Evolutionary conservation across 2,329 filamentous ascomycete genomes (phyloP).

Genomic region (Helotiales sp.): DNA sequence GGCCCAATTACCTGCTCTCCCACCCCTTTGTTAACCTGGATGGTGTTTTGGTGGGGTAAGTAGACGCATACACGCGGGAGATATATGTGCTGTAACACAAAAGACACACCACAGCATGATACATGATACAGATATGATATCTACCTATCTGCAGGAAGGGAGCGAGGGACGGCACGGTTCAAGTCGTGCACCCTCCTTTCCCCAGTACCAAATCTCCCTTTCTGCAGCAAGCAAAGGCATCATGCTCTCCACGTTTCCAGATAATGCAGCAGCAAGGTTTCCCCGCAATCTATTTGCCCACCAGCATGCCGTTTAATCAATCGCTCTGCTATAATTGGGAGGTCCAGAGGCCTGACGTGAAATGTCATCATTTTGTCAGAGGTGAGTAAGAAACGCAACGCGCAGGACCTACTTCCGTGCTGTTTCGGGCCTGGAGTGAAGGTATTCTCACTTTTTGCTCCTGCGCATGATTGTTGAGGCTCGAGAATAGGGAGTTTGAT

Average conservation of each 20-base stretch:
- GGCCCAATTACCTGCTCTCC: conserved; percentile 2
- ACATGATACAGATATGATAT: not conserved
- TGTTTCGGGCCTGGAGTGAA: not conserved
- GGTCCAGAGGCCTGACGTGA: not conserved
- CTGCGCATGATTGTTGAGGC: not conserved
- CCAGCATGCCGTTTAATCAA: not conserved
- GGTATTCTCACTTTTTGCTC: not conserved
- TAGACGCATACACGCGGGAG: not conserved
- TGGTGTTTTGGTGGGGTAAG: not conserved
- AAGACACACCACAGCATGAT: not conserved
- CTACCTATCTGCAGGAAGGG: not conserved
- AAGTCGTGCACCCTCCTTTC: conserved; percentile 10
- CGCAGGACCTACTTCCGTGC: conserved; percentile 3
- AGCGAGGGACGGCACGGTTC: conserved; percentile 21
- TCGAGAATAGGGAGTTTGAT: conserved; percentile 2
- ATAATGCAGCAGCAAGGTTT: conserved; percentile 8
- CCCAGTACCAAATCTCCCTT: not conserved
- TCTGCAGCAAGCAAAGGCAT: not conserved
- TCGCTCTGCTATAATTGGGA: not conserved
- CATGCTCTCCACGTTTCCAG: conserved; percentile 7
- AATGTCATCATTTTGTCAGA: conserved; percentile 10
- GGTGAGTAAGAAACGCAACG: conserved; percentile 4
- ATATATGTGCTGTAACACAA: conserved; percentile 4
- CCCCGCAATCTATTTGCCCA: conserved; percentile 4
- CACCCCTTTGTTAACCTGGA: not conserved